Evolutionary conservation across 2,329 filamentous ascomycete genomes (phyloP).

Genomic region (Curvularia sp.): DNA sequence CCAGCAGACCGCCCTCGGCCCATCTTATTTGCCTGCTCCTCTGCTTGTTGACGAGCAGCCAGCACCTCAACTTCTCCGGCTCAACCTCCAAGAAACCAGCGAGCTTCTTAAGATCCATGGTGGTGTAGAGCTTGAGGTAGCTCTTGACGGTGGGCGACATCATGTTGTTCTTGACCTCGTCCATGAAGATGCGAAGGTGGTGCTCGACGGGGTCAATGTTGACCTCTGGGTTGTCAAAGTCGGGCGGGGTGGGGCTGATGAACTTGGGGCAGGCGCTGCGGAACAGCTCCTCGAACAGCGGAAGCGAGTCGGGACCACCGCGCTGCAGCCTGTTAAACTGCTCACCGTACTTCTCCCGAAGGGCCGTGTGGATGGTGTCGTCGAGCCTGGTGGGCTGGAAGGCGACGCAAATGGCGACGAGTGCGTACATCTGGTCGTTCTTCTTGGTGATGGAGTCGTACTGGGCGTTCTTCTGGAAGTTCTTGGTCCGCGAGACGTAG

Average conservation of each 20-base stretch:
- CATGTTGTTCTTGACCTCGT: constrained; percentile 99
- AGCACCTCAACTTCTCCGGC: constrained; percentile 92
- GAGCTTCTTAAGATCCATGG: constrained; percentile 98
- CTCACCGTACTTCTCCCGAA: constrained; percentile 99
- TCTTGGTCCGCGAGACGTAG: constrained; percentile 98
- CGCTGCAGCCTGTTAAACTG: constrained; percentile 96
- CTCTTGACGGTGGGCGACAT: constrained; percentile 97
- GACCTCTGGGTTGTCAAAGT: constrained; percentile 95
- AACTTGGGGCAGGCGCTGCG: constrained; percentile 98
- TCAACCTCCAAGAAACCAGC: constrained; percentile 96
- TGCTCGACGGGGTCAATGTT: constrained; percentile 98
- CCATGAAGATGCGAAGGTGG: constrained; percentile 98
- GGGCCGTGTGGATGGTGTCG: constrained; percentile 97
- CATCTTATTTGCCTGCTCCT: constrained; percentile 95
- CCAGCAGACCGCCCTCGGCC: constrained; percentile 86
- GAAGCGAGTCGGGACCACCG: constrained; percentile 91
- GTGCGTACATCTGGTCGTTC: constrained; percentile 99
- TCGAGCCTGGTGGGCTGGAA: constrained; percentile 97
- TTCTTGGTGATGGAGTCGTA: constrained; percentile 99
- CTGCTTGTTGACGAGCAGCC: constrained; percentile 98
- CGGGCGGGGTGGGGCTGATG: constrained; percentile 94
- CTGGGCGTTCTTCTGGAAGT: constrained; percentile 99
- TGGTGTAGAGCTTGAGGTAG: constrained; percentile 98
- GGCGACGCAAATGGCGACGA: constrained; percentile 98
- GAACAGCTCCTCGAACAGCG: constrained; percentile 98